phyloP scores from a whole-genome alignment of 768 basidiomycete species.

The Lyophyllum semitale region DNA sequence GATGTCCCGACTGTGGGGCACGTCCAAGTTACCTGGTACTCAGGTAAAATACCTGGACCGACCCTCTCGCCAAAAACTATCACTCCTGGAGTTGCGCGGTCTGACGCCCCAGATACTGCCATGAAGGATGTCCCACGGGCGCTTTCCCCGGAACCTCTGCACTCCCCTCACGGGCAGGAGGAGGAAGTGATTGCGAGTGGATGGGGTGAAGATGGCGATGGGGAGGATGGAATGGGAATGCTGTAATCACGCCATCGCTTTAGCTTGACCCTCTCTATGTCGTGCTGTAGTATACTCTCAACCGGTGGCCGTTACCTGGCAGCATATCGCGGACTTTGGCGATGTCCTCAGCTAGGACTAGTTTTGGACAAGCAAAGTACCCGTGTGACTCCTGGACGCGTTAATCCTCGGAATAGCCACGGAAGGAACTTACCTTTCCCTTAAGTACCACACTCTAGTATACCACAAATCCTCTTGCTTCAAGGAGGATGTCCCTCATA shows the following conservation, averaged over 20 bases:
- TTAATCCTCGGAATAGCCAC: neutral
- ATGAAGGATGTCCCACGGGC: slow-evolving; percentile 16
- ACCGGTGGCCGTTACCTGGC: neutral
- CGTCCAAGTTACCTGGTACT: slow-evolving; percentile 71
- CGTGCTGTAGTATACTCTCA: neutral
- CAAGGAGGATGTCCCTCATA: slow-evolving; percentile 12
- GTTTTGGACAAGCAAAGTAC: neutral
- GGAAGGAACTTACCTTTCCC: neutral
- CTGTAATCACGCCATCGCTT: slow-evolving; percentile 28
- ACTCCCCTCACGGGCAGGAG: slow-evolving; percentile 44
- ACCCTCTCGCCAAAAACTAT: slow-evolving; percentile 20
- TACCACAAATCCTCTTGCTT: neutral
- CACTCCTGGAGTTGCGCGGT: slow-evolving; percentile 17
- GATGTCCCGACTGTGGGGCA: slow-evolving; percentile 66
- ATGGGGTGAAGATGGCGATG: slow-evolving; percentile 73
- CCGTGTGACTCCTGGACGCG: slow-evolving; percentile 1
- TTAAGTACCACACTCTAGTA: too few species aligned
- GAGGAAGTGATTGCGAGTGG: slow-evolving; percentile 68
- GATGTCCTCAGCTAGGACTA: neutral
- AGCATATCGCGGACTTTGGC: too few species aligned
- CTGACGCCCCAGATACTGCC: slow-evolving; percentile 12
- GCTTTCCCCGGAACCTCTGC: slow-evolving; percentile 24
- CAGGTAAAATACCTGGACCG: slow-evolving; percentile 29
- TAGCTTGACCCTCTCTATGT: neutral
- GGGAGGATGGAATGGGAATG: slow-evolving; percentile 79